Percentiles rank a stretch among this genome's conserved stretches.
Conservation (phyloP, 805 yeast species). For the Zygosaccharomyces siamensis region DNA sequence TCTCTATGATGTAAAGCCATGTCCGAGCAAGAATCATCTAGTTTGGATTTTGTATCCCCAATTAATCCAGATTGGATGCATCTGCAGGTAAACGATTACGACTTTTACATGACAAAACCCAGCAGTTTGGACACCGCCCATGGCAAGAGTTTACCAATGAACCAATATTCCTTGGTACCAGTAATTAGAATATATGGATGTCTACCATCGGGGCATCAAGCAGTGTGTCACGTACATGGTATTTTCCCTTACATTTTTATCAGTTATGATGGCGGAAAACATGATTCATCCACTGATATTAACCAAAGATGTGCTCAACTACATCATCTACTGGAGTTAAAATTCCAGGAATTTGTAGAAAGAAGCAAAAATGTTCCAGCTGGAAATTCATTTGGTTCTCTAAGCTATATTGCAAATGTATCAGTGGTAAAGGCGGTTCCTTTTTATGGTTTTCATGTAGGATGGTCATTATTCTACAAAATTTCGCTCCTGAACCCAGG, state of each 20-base stretch:
- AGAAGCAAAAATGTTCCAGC: constrained; percentile 7
- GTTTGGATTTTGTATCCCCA: constrained; percentile 10
- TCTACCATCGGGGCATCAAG: constrained; percentile 53
- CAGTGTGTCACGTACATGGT: constrained; percentile 74
- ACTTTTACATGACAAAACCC: constrained; percentile 59
- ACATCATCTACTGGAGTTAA: constrained; percentile 42
- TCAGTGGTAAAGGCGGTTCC: constrained; percentile 69
- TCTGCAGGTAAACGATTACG: constrained; percentile 59
- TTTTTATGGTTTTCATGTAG: constrained; percentile 77
- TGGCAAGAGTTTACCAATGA: constrained; percentile 33
- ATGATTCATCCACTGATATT: constrained; percentile 25
- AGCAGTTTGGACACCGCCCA: constrained; percentile 47
- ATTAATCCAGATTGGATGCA: constrained; percentile 27
- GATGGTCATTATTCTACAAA: constrained; percentile 61
- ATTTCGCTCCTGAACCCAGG: constrained; percentile 62
- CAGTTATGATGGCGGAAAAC: constrained; percentile 45
- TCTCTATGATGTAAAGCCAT: constrained; percentile 11
- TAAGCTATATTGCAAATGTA: constrained; percentile 52
- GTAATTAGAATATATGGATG: constrained; percentile 74
- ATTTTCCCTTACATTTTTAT: constrained; percentile 76
- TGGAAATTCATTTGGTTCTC: constrained; percentile 6
- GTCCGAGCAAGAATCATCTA: constrained; percentile 17
- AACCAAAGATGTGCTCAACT: constrained; percentile 38
- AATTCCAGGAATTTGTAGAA: constrained; percentile 39
- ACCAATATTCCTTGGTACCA: constrained; percentile 53